Conservation (phyloP, 2,329 filamentous ascomycete genomes). For the Colletotrichum tropicicola region DNA sequence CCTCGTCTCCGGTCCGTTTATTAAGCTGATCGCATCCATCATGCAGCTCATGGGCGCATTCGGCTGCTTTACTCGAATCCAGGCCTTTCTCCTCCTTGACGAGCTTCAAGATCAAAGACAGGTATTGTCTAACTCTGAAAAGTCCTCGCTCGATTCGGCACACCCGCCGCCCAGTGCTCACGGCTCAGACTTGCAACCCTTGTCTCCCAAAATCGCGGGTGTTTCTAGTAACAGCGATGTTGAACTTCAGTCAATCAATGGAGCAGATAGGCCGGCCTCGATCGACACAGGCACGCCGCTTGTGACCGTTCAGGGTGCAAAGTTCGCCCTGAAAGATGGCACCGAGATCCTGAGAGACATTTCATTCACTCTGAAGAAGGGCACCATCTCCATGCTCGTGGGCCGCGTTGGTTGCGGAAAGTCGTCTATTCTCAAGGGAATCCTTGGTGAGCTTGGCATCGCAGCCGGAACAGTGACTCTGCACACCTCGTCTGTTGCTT, state of each 20-base stretch:
- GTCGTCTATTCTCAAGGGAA: constrained; percentile 46
- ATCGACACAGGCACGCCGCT: constrained; percentile 1
- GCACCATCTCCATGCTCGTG: constrained; percentile 45
- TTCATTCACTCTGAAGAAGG: constrained; percentile 29
- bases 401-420: constrained; percentile 56
- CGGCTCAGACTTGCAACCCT: constrained; percentile 21
- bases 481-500: constrained; percentile 42
- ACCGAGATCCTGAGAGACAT: constrained; percentile 36
- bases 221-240: not conserved
- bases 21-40: constrained; percentile 42
- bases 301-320: constrained; percentile 17
- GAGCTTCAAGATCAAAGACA: constrained; percentile 33
- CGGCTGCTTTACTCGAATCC: constrained; percentile 43
- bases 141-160: not conserved
- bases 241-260: not conserved
- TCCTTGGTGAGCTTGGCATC: constrained; percentile 47
- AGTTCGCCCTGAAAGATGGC: constrained; percentile 30
- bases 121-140: constrained; percentile 7
- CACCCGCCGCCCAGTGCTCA: not conserved
- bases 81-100: constrained; percentile 40
- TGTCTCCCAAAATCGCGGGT: constrained; percentile 25
- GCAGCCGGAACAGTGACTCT: constrained; percentile 20
- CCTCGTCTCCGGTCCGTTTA: constrained; percentile 42
- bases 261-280: not conserved
- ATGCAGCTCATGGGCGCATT: constrained; percentile 43